Evolutionary conservation across 1,139 yeast species (phyloP), one percentile per base, ranked within the genome.

Genomic region (Pichia sp.): DNA sequence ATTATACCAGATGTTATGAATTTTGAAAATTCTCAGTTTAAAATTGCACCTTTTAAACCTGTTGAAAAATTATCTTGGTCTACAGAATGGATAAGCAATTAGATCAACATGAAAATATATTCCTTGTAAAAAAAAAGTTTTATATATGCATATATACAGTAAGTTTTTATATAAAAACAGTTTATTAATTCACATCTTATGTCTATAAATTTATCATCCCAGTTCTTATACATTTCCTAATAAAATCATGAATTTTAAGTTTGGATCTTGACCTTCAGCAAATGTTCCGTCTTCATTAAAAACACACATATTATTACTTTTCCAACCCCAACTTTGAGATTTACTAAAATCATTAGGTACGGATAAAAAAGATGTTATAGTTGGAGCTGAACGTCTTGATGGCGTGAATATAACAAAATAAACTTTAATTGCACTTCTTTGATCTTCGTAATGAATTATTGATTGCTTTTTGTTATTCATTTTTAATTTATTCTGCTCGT

Each of bases 31-130:
- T 71, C 67, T 6, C 4, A 27, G 4, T 62, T 80, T 30, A 69
- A 71, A 8, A 89, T 92, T 37, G 92, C 87, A 24, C 97, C 97
- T n/a, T 92, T 92, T 70, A 75, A 73, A 57, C 90, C 96, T 11
- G 96, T 96, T 23, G 80, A 84, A 46, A 74, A 69, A 46, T 70
- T 92, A 41, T 60, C 71, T 32, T 92, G 95, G 89, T 63, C 77
- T n/a, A 76, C 79, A 11, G 84, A 82, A 63, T 90, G 97, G 97
- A 67, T 73, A n/a, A n/a, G n/a, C n/a, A n/a, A n/a, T n/a, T n/a
- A n/a, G n/a, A n/a, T n/a, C n/a, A n/a, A n/a, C n/a, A n/a, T n/a
- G n/a, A n/a, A n/a, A n/a, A 20, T 25, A 11, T 8, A 29, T 45
- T 40, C 42, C 10, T 4, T 10, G 10, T 6, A 10, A 29, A 9